Conservation (phyloP, 805 yeast genomes). For the Zygoascus flipseniorum region DNA sequence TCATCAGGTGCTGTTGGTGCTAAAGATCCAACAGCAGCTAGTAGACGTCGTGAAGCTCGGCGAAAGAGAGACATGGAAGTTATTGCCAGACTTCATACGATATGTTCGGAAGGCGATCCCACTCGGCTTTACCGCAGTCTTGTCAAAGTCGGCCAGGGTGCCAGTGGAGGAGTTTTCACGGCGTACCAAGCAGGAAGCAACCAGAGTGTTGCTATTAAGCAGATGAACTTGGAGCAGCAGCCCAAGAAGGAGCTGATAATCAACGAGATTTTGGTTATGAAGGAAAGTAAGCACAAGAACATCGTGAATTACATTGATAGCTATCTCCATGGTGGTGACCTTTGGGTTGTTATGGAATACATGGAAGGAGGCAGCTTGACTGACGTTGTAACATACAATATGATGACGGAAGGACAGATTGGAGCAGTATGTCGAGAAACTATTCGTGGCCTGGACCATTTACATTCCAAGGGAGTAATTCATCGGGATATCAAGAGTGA, state of each 20-base stretch:
- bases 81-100: slow-evolving; percentile 58
- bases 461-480: slow-evolving; percentile 86
- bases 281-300: slow-evolving; percentile 87
- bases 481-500: slow-evolving; percentile 97
- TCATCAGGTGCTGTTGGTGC: slow-evolving; percentile 1
- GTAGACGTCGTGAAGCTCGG: slow-evolving; percentile 63
- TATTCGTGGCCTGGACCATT: slow-evolving; percentile 79
- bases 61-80: slow-evolving; percentile 64
- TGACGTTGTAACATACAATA: slow-evolving; percentile 88
- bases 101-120: slow-evolving; percentile 85
- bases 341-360: slow-evolving; percentile 99
- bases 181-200: slow-evolving; percentile 56
- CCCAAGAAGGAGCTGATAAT: slow-evolving; percentile 92
- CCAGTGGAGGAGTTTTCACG: slow-evolving; percentile 85
- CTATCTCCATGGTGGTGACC: slow-evolving; percentile 66
- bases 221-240: slow-evolving; percentile 85
- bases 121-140: slow-evolving; percentile 52
- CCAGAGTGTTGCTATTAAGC: slow-evolving; percentile 88
- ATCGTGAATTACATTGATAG: slow-evolving; percentile 93
- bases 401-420: slow-evolving; percentile 76
- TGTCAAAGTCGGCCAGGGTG: slow-evolving; percentile 78
- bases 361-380: slow-evolving; percentile 99
- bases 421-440: slow-evolving; percentile 88
- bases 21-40: slow-evolving; percentile 19
- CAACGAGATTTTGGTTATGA: slow-evolving; percentile 94